Conservation (phyloP, 805 yeast species). For the Scheffersomyces spartinae region DNA sequence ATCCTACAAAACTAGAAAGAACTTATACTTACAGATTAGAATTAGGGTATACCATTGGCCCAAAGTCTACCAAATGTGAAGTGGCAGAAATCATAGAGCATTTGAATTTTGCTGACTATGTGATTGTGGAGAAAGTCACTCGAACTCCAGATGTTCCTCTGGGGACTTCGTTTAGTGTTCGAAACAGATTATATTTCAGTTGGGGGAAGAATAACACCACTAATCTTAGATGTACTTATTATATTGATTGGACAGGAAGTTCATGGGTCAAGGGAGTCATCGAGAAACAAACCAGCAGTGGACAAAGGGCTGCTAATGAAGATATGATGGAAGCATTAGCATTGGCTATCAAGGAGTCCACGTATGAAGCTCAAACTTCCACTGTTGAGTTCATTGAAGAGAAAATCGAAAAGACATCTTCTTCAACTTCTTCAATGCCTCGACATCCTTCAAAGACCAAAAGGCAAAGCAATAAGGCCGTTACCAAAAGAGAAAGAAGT, state of each 20-base stretch:
- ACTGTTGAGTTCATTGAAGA: slow-evolving; percentile 6
- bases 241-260: slow-evolving; percentile 80
- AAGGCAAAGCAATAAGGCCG: too few relatives aligned
- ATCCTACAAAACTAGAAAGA: slow-evolving; percentile 33
- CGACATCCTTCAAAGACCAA: slow-evolving; percentile 1
- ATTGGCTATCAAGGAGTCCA: slow-evolving; percentile 10
- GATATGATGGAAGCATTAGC: slow-evolving; percentile 32
- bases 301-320: slow-evolving; percentile 58
- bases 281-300: slow-evolving; percentile 73
- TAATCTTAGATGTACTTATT: slow-evolving; percentile 50
- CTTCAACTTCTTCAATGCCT: slow-evolving; percentile 1
- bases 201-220: slow-evolving; percentile 67
- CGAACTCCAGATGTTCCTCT: slow-evolving; percentile 92
- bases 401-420: neutral
- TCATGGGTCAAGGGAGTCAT: slow-evolving; percentile 89
- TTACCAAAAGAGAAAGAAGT: too few relatives aligned
- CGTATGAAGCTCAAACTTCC: slow-evolving; percentile 10
- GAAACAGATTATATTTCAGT: slow-evolving; percentile 57
- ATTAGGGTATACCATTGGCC: slow-evolving; percentile 77
- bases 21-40: slow-evolving; percentile 62
- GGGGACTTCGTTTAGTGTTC: slow-evolving; percentile 69
- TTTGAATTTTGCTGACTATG: slow-evolving; percentile 40
- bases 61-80: slow-evolving; percentile 78
- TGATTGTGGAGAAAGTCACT: slow-evolving; percentile 52
- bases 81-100: slow-evolving; percentile 46